Base-by-base conservation (phyloP, 768 basidiomycete species). In the Grammothele lineata region DNA sequence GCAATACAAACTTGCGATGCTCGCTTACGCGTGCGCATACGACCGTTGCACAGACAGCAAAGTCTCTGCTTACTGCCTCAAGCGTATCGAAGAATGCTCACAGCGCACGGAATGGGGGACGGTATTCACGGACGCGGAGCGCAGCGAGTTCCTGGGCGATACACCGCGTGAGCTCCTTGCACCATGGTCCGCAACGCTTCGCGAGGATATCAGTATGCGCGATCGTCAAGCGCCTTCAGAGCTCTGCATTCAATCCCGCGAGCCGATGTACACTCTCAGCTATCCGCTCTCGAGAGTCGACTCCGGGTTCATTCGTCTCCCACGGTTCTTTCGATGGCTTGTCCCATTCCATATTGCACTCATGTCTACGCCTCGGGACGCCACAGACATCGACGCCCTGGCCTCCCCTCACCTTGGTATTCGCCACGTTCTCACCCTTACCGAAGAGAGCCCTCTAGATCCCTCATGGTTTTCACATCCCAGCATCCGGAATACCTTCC, bases 321-420 rank as follows among this genome's bases (percentile, higher is more conserved):
- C 77, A 21, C 73, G 80, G 6, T 81, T 77, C 61, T 81, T 83
- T 58, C 70, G 80, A 9, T 84, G 81, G 81, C 68, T 84, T 5
- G 63, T 82, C 25, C 80, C 81, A 5, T 76, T 72, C 56, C 69
- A 75, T 43, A 57, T 82, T 23, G 80, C 82, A 6, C 67, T 80
- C 39, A 81, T 81, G 77, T 81, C 81, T 0, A 81, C 76, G 0
- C 81, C 80, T 1, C 67, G 74, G 3, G 59, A 63, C 48, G 71
- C 71, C 46, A 68, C 70, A 15, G 80, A 84, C 56, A 74, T 81
- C 45, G 53, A 57, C 1, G 66, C 68, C 1, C 70, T 81, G 14
- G 62, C 70, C 21, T 75, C 75, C 0, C 63, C 50, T 60, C 19
- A 62, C 60, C 59, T 84, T n/a, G 77, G 76, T 9, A 77, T 82